Conservation (phyloP, 768 basidiomycete genomes). For the Lentinus brumalis region DNA sequence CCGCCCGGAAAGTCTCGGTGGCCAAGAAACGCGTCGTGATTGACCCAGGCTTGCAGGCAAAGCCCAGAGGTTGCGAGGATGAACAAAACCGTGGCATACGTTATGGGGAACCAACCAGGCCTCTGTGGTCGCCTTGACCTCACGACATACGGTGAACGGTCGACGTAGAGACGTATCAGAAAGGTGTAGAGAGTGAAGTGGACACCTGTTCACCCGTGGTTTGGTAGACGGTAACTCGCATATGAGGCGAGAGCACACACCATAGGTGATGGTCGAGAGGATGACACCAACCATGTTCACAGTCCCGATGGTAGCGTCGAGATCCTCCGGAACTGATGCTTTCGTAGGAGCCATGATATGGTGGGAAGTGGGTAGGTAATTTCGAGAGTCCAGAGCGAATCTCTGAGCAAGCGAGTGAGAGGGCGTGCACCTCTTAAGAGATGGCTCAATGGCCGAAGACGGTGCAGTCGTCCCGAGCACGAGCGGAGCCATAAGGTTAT, state of each 20-base stretch:
- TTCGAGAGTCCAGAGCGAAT: not conserved
- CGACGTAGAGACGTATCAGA: slow-evolving; percentile 1
- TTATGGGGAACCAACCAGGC: not conserved
- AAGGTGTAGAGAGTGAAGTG: slow-evolving; percentile 17
- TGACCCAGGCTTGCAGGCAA: slow-evolving; percentile 26
- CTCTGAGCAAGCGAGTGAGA: no score
- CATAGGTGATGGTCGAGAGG: slow-evolving; percentile 28
- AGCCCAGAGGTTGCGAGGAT: slow-evolving; percentile 21
- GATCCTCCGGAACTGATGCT: not conserved
- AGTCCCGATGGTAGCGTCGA: slow-evolving; percentile 3
- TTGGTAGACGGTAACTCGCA: not conserved
- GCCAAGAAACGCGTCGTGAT: slow-evolving; percentile 26
- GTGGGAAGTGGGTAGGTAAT: not conserved
- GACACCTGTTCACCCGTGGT: slow-evolving; percentile 15
- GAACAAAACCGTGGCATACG: slow-evolving; percentile 21
- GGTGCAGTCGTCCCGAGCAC: not conserved
- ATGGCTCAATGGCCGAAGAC: not conserved
- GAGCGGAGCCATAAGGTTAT: not conserved
- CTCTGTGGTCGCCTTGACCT: not conserved
- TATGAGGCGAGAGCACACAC: slow-evolving; percentile 13
- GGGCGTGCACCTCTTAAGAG: not conserved
- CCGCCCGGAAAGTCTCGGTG: slow-evolving; percentile 24
- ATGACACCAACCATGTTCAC: slow-evolving; percentile 26
- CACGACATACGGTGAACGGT: not conserved
- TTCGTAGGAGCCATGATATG: not conserved